Percentiles rank a stretch among this genome's conserved stretches.
Evolutionary conservation across 345 rosid genomes (phyloP).

Genomic region (Raphanus sativus): DNA sequence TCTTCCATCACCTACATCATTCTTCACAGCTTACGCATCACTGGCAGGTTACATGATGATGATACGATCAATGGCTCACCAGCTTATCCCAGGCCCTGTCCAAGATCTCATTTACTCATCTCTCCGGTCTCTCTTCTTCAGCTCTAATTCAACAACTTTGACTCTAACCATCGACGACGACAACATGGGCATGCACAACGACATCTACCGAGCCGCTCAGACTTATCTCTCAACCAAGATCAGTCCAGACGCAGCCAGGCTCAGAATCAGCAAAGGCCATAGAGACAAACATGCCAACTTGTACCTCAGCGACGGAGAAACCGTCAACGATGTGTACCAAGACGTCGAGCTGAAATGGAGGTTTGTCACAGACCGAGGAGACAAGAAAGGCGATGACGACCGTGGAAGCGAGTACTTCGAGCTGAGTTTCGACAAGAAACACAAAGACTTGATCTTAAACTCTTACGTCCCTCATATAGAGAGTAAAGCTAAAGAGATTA

Average conservation of each 20-base stretch:
- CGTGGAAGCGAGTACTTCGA: constrained; percentile 42
- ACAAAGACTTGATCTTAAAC: constrained; percentile 45
- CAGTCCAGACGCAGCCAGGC: constrained; percentile 45
- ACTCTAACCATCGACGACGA: constrained; percentile 52
- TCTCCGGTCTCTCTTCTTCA: constrained; percentile 40
- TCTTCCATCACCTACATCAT: constrained; percentile 51
- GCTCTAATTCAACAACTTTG: constrained; percentile 33
- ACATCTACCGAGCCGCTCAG: constrained; percentile 53
- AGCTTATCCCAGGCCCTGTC: constrained; percentile 49
- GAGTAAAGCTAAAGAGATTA: constrained; percentile 30
- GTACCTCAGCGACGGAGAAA: constrained; percentile 50
- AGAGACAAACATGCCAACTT: constrained; percentile 47
- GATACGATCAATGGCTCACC: constrained; percentile 48
- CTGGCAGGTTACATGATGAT: constrained; percentile 54
- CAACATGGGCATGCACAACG: constrained; percentile 43
- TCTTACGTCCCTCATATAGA: constrained; percentile 49
- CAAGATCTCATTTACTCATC: constrained; percentile 38
- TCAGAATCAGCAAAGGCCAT: constrained; percentile 49
- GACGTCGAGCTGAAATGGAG: constrained; percentile 53
- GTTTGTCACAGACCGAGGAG: constrained; percentile 31
- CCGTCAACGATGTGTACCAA: constrained; percentile 43
- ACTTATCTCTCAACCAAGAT: constrained; percentile 53
- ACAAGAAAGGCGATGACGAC: constrained; percentile 1
- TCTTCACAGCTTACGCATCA: constrained; percentile 63
- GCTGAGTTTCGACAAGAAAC: constrained; percentile 51